Base-by-base conservation (phyloP, 2,329 filamentous ascomycete genomes). In the Fusarium phyllophilum region DNA sequence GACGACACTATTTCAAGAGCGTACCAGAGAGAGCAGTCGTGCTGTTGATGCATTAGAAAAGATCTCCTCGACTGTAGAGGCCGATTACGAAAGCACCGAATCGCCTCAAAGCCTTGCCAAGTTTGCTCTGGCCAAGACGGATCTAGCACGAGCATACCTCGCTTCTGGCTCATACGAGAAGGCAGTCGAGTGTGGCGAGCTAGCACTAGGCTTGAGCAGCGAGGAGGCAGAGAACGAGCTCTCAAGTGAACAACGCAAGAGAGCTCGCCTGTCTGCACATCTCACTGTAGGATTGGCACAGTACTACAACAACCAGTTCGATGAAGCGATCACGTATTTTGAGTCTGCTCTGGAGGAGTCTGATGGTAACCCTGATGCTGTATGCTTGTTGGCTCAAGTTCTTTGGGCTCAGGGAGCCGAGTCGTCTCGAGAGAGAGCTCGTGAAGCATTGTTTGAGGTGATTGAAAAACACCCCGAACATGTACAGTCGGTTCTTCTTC, bases 361-460 rank as follows among this genome's bases (percentile, higher is more conserved):
- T 2, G 85, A 89, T 36, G 89, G 89, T 42, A 91, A 94, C 70
- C 93, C 95, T 0, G 95, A 98, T 78, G 92, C 96, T 3, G 91
- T 95, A 1, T 98, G 95, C 78, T 86, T 98, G 18, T 86, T 98
- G 18, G 93, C 95, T 0, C 94, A 98, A 82, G 93, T 98, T 0
- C 87, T 98, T 1, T 99, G 96, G 96, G 95, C 95, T 0, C 94
- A 94, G 73, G 95, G 94, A 14, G 90, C 91, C 1, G 89, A 92
- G 12, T 87, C 91, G 2, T 93, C 95, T 62, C 90, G 92, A 52
- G 90, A 92, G 56, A 90, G 93, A 70, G 95, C 96, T 22, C 89
- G 94, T 8, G 91, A 93, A 59, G 89, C 94, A 72, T 87, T 99
- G 2, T 96, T 97, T 78, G 91, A 91, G 20, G 91, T 93, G 41